These are phyloP conservation scores for Symmetrospora coprosmae DNA, from an alignment of 768 basidiomycete species.

Conservation along the genomic window DNA sequence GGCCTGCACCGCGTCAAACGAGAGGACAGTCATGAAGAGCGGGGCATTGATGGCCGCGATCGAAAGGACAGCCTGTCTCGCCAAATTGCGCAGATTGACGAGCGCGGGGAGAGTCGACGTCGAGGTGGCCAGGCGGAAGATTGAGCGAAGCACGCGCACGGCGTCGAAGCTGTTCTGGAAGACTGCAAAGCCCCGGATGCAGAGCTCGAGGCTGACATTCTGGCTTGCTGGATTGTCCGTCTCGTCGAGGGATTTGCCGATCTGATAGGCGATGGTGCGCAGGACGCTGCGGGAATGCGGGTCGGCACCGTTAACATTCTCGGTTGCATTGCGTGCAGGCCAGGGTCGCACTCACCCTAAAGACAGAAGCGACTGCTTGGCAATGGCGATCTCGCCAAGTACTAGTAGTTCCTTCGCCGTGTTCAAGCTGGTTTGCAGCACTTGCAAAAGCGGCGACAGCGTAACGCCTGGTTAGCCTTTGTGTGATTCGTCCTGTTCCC, in stretches of 20 bases:
- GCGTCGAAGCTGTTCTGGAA: constrained; percentile 92
- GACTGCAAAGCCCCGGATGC: constrained; percentile 75
- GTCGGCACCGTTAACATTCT: not conserved
- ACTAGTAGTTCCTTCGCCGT: constrained; percentile 22
- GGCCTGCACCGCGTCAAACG: constrained; percentile 66
- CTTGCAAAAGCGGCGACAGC: not conserved
- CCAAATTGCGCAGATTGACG: constrained; percentile 52
- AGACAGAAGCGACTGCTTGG: not conserved
- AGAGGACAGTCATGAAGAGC: constrained; percentile 84
- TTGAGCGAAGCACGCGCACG: constrained; percentile 66
- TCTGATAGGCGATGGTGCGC: constrained; percentile 69
- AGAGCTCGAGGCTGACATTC: constrained; percentile 69
- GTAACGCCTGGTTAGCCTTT: not conserved
- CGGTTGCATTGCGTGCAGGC: not conserved
- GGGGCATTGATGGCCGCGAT: constrained; percentile 71
- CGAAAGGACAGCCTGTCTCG: constrained; percentile 65
- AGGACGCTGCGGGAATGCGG: constrained; percentile 46
- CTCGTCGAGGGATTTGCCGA: constrained; percentile 61
- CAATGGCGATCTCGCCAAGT: constrained; percentile 18
- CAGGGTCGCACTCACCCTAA: not conserved
- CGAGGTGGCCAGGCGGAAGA: constrained; percentile 66
- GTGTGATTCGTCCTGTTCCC: no score
- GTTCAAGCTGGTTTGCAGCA: not conserved
- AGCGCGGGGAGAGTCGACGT: constrained; percentile 53
- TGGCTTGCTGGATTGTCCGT: constrained; percentile 43